Base-by-base conservation (phyloP, 2,329 filamentous ascomycete genomes). In the Metarhizium album region DNA sequence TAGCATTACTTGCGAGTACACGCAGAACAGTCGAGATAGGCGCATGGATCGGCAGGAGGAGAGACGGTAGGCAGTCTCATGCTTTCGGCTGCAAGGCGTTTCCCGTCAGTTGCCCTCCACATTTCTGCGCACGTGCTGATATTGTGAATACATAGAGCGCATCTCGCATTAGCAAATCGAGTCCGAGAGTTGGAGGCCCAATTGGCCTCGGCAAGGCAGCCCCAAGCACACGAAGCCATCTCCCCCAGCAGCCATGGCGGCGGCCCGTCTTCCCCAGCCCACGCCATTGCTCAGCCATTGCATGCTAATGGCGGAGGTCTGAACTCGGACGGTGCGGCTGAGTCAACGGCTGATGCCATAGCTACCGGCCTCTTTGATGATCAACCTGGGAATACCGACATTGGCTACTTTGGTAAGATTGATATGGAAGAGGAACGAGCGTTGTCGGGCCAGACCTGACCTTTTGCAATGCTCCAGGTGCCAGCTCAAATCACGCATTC, bases 401-500 rank as follows among this genome's bases (percentile, higher is more conserved):
- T 63, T 51, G 58, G 58, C 49, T 61, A 61, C 31, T 62, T 62
- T 51, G 60, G 60, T 59, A 45, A 53, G 47, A 14, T 5, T 22
- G 16, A 14, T 35, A 16, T 35, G 18, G 14, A 20, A 20, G 16
- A 40, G n/a, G 16, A 14, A 37, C 5, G 1, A 14, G n/a, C n/a
- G n/a, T n/a, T n/a, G n/a, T n/a, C n/a, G n/a, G 16, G n/a, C 7
- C 6, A 40, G 23, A 14, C 27, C 50, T 54, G 27, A 51, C 35
- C 23, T 23, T 46, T 23, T 13, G 6, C 7, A 22, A 23, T 45
- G 23, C 16, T n/a, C 4, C 31, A 64, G 61, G 62, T 6, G 53
- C 62, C 6, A 64, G 57, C 33, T 62, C 62, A 8, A 65, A 65
- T 37, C 62, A 65, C 47, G 59, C 60, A 9, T 52, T 64, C 37